Conservation (phyloP, 768 basidiomycete species). For the Russula earlei region DNA sequence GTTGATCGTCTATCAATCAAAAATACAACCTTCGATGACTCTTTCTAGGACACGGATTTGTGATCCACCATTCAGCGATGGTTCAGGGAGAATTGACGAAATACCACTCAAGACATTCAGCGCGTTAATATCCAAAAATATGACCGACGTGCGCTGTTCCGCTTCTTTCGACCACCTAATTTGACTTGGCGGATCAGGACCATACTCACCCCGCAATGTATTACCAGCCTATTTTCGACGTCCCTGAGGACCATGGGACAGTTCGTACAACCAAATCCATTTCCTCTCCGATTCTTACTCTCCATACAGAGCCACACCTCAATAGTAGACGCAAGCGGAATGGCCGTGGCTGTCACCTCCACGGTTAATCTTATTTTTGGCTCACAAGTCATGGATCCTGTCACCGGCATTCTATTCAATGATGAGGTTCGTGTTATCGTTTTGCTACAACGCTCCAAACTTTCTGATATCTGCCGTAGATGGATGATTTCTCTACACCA, state of each 20-base stretch:
- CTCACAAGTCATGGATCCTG: slow-evolving; percentile 74
- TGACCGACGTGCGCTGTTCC: slow-evolving; percentile 66
- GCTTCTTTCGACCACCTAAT: background rate
- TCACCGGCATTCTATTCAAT: slow-evolving; percentile 84
- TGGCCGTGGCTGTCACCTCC: slow-evolving; percentile 80
- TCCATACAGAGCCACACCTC: slow-evolving; percentile 68
- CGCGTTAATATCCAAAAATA: slow-evolving; percentile 46
- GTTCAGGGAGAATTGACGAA: slow-evolving; percentile 44
- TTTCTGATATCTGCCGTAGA: slow-evolving; percentile 32
- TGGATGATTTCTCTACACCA: slow-evolving; percentile 91
- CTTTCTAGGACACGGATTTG: slow-evolving; percentile 65
- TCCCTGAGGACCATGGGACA: slow-evolving; percentile 80
- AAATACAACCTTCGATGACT: background rate
- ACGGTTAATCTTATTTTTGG: slow-evolving; percentile 90
- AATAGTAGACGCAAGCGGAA: slow-evolving; percentile 72
- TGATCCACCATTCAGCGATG: slow-evolving; percentile 63
- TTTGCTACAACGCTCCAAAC: background rate
- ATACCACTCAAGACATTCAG: slow-evolving; percentile 68
- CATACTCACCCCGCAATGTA: slow-evolving; percentile 72
- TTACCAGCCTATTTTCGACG: slow-evolving; percentile 76
- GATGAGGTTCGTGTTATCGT: slow-evolving; percentile 50
- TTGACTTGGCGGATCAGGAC: slow-evolving; percentile 40
- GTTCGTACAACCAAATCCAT: slow-evolving; percentile 28
- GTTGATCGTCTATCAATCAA: slow-evolving; percentile 6
- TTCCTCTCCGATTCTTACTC: background rate